Base-by-base conservation (phyloP, 495 filamentous ascomycete species). In the Daldinia concentrica region DNA sequence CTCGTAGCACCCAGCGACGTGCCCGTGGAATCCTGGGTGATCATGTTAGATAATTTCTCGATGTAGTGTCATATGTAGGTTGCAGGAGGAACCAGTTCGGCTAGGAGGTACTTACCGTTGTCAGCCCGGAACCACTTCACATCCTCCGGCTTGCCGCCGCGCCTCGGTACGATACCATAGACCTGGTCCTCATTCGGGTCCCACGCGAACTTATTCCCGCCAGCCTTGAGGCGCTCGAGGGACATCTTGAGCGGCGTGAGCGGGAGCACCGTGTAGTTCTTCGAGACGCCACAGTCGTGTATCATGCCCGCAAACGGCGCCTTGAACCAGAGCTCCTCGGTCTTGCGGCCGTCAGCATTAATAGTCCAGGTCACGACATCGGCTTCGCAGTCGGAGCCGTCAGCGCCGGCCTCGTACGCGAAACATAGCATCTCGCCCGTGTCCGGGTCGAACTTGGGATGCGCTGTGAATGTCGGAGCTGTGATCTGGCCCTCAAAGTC, bases 391-490 rank as follows among this genome's bases (percentile, higher is more conserved):
- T 84, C 81, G 3, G 74, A 58, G 0, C 83, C 82, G 56, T 85
- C 77, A 1, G 81, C 80, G 7, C 82, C 83, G 0, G 82, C 82
- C 69, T 86, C 85, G 64, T 88, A 88, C 3, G 84, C 86, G 64
- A 86, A 87, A 45, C 82, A 84, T 5, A 88, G 64, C 80, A 89
- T 81, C 73, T 90, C 88, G 11, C 84, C 83, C 1, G 83, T 89
- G 14, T 77, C 78, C 0, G 87, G 88, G 64, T 89, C 87, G 55
- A 88, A 78, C 71, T 90, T 90, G 0, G 88, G 88, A 67, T 90
- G 88, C 1, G 88, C 88, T 0, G 87, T 87, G 64, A 90, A 89
- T 0, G 86, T 88, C 6, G 83, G 78, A 12, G 77, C 78, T 0
- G 73, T 68, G 12, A 89, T 76, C 76, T 89, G 87, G 2, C 87